A percentile compares a stretch with the other conserved stretches of the same genome.
Conservation (phyloP, 176 grass and related monocot genomes). For the Avena eriantha region DNA sequence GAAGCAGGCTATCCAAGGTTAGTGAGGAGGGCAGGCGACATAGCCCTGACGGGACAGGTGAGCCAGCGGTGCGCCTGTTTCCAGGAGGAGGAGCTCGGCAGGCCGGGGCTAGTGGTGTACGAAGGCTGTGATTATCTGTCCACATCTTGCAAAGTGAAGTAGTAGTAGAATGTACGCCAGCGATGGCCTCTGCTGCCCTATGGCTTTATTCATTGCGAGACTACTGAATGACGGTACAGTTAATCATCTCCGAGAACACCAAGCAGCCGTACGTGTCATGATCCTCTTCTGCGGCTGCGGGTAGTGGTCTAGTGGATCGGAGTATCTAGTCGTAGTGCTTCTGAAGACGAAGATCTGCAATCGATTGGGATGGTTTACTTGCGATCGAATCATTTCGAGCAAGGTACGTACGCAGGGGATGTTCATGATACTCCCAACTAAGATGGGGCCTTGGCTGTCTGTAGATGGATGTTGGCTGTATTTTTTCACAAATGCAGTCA, state of each 20-base stretch:
- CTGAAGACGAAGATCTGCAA: conserved; percentile 44
- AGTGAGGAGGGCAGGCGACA: conserved; percentile 72
- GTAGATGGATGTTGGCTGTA: not conserved
- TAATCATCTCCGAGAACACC: not conserved
- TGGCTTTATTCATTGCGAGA: conserved; percentile 15
- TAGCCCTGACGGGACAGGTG: conserved; percentile 83
- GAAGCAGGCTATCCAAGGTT: conserved; percentile 82
- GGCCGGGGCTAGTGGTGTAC: conserved; percentile 67
- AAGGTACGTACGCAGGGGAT: not conserved
- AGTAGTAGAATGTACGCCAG: conserved; percentile 12
- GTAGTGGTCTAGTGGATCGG: not conserved
- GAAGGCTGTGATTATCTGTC: conserved; percentile 73
- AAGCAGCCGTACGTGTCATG: conserved; percentile 2
- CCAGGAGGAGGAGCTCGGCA: conserved; percentile 71
- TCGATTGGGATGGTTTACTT: conserved; percentile 31
- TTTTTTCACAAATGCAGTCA: not conserved
- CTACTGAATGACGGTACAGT: not conserved
- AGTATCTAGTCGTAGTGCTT: conserved; percentile 32
- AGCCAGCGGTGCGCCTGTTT: conserved; percentile 88
- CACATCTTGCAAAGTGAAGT: conserved; percentile 63
- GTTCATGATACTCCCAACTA: not conserved
- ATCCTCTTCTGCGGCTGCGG: not conserved
- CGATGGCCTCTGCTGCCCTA: not conserved
- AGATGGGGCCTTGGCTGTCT: conserved; percentile 24
- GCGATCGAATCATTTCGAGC: conserved; percentile 37